Base-by-base conservation (phyloP, 2,329 filamentous ascomycete genomes). In the Aspergillus chevalieri region DNA sequence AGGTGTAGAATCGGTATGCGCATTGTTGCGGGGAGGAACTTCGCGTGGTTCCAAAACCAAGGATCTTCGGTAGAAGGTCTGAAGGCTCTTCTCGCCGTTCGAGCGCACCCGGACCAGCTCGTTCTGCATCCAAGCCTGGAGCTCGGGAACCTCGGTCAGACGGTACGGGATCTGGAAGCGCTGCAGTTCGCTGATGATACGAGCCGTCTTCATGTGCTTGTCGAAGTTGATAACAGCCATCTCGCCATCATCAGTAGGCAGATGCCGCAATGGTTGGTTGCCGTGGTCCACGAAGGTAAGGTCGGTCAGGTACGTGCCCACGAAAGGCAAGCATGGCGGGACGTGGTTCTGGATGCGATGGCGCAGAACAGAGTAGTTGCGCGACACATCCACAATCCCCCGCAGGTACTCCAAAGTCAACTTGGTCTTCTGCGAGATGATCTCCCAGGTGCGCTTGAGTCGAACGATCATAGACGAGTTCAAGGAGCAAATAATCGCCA, bases 291-390 rank as follows among this genome's bases (percentile, higher is more conserved):
- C 86, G 70, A 98, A 97, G 0, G 91, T 96, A 34, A 98, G 77
- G 65, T 98, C 93, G 0, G 93, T 98, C 36, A 98, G 78, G 67
- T 96, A 97, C 72, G 95, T 95, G 55, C 93, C 93, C 2, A 98
- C 81, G 67, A 97, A 98, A 0, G 93, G 93, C 47, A 98, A 78
- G 65, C 93, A 98, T 4, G 93, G 92, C 1, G 91, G 89, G 0
- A 94, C 84, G 48, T 94, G 88, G 60, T 89, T 86, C 58, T 92
- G 85, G 3, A 98, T 81, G 42, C 87, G 84, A 50, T 86, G 83
- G 43, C 93, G 87, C 21, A 98, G 81, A 9, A 87, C 83, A 54
- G 89, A 87, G 72, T 95, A 92, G 74, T 98, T 98, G 64, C 89
- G 88, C 10, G 88, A 85, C 4, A 91, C 85, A 67, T 96, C 91